Base-by-base conservation (phyloP, 2,329 filamentous ascomycete genomes). In the Neopestalotiopsis clavispora region DNA sequence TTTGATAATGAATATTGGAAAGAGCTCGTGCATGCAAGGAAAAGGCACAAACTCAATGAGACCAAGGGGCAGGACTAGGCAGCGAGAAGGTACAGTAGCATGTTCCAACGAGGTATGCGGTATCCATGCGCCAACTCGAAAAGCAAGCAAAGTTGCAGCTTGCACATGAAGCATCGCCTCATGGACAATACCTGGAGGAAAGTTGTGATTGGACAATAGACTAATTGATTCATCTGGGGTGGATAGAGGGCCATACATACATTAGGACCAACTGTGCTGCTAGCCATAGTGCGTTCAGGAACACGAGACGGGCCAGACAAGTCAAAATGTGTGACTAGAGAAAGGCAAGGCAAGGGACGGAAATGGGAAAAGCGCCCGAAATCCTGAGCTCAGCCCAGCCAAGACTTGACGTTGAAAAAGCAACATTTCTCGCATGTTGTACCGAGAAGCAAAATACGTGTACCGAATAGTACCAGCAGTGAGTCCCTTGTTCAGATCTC, bases 251-350 rank as follows among this genome's bases (percentile, higher is more conserved):
- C 59, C 12, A 34, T 34, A 3, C 23, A 28, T 28, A 28, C 23
- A 28, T 28, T 28, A n/a, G n/a, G 59, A 62, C 28, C 59, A 62
- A n/a, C 59, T 32, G 12, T 30, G 23, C 23, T 28, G 23, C 23
- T 38, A 34, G 30, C 57, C 57, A 12, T 34, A 30, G 57, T 34
- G 28, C 59, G 20, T 40, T 40, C 30, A 62, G 59, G 17, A 62
- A 62, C 32, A 62, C 59, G 57, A 59, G 57, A 59, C 23, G 57
- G 23, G 57, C 30, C 23, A 30, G 57, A 30, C 57, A n/a, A 23
- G 57, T 3, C 17, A 23, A 30, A 17, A 52, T 52, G n/a, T 52
- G 45, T 52, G 45, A 52, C 45, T 20, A 52, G 7, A 9, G 45
- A 3, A n/a, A 20, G 45, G 17, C 23, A 28, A n/a, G 45, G 17